A percentile compares a stretch with the other conserved stretches of the same genome.
Conservation (phyloP, 495 filamentous ascomycete species). For the Penicillium herquei region DNA sequence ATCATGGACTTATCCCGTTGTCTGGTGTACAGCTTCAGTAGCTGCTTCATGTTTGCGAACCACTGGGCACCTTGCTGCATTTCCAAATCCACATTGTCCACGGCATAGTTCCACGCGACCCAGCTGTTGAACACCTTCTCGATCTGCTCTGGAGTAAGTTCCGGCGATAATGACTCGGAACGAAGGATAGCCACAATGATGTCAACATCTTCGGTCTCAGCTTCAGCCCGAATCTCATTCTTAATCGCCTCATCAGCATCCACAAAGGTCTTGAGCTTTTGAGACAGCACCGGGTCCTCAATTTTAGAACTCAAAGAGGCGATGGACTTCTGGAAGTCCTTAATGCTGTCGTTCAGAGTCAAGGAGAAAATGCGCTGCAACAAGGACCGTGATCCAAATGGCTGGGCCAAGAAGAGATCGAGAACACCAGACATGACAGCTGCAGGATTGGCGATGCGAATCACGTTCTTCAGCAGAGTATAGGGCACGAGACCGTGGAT, state of each 20-base stretch:
- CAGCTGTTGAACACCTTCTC: constrained; percentile 87
- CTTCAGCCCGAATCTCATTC: constrained; percentile 68
- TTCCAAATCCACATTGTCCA: constrained; percentile 87
- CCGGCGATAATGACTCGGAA: constrained; percentile 67
- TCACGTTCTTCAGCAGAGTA: constrained; percentile 89
- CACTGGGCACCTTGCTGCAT: constrained; percentile 84
- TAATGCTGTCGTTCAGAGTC: constrained; percentile 88
- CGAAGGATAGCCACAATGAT: constrained; percentile 79
- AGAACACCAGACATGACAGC: constrained; percentile 91
- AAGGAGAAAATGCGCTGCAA: constrained; percentile 91
- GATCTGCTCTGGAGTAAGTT: constrained; percentile 70
- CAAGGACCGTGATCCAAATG: constrained; percentile 83
- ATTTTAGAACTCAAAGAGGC: constrained; percentile 73
- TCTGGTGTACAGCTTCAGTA: constrained; percentile 86
- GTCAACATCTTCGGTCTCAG: constrained; percentile 68
- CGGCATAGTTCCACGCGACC: constrained; percentile 93
- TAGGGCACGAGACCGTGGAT: constrained; percentile 95
- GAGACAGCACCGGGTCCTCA: constrained; percentile 71
- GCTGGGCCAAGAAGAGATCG: constrained; percentile 93
- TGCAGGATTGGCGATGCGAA: constrained; percentile 92
- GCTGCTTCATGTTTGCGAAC: constrained; percentile 91
- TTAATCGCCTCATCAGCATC: constrained; percentile 73
- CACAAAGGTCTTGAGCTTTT: constrained; percentile 77
- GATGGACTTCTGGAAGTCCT: constrained; percentile 77
- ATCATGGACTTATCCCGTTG: constrained; percentile 97